Evolutionary conservation across 495 filamentous ascomycete genomes (phyloP), one percentile per base, ranked within the genome.

Genomic region (Xylaria curta): DNA sequence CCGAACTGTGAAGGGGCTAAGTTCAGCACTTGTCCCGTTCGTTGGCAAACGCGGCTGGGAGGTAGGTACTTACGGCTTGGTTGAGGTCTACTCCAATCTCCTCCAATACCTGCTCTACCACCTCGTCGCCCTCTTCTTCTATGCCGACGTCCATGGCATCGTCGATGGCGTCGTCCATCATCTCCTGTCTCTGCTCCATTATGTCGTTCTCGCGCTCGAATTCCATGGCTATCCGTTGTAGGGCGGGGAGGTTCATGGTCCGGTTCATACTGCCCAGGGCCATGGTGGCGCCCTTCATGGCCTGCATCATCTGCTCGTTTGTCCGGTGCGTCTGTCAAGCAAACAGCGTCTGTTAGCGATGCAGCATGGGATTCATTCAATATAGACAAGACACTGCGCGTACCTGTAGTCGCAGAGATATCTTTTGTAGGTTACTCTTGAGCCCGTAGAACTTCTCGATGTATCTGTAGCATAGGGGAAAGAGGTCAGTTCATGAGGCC

Each of bases 111-210:
- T 97, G 93, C 78, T 97, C 95, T 33, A 99, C 93, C 56, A 99
- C 92, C 82, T 99, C 97, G 72, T 99, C 96, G 12, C 94, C 93
- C 78, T 95, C 92, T 74, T 94, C 94, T 73, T 94, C 92, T 68
- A 96, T 89, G 66, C 96, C 95, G 38, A 97, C 86, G 19, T 97
- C 96, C 63, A 95, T 98, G 49, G 94, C 96, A 79, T 99, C 97
- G 80, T 99, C 97, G 62, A 98, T 97, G n/a, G 94, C 96, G 82
- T 98, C 97, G 78, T 97, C 96, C 97, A 99, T 98, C 93, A 98
- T 98, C 78, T 99, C 96, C 83, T 98, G 94, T 71, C 96, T 88
- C 82, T 98, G 93, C 79, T 99, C 96, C 96, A 99, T 99, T 64
- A 98, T 93, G 75, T 98, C 96, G 81, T 97, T 99, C 84, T 99